Base-by-base conservation (phyloP, 352 stramenopile genomes). In the Peronosclerospora sorghi region DNA sequence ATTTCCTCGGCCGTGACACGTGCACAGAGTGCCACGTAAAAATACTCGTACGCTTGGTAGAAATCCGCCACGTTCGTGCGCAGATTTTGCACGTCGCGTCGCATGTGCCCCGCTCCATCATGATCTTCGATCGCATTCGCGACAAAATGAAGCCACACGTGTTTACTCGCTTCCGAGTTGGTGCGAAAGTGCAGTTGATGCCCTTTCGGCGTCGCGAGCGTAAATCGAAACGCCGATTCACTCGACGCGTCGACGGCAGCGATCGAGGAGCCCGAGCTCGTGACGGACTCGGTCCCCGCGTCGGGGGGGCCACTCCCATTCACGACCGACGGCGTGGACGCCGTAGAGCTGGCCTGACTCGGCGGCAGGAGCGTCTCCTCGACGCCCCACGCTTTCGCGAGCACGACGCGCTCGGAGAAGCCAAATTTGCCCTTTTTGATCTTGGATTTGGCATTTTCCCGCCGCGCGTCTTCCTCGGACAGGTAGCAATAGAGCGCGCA, bases 371-470 rank as follows among this genome's bases (percentile, higher is more conserved):
- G 19, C 1, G 29, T 32, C 35, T 87, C 73, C 23, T 86, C 74
- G 1, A 92, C 61, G 45, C 88, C 70, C 64, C 70, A 87, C 5
- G 76, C 79, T 32, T 73, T 73, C 36, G 75, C 65, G 50, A 89
- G 71, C 27, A 65, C 71, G 8, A 92, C 77, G 43, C 78, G 73
- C 43, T 89, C 73, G 4, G 76, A 74, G 30, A 92, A 92, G 14
- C 72, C 76, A 21, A 92, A 89, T 43, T 86, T 86, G 41, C 79
- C 79, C 39, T 92, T 88, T 51, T 92, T 92, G 57, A 92, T 92
- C 58, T 85, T 86, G 35, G 79, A 92, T 47, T 92, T 92, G 42
- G 71, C 74, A 2, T 79, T 81, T 48, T 86, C 72, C 8, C 68
- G 63, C 9, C 65, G 68, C 20, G 71, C 77, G 56, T 92, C 76